These are phyloP conservation scores for Daldinia childiae DNA, from an alignment of 495 filamentous ascomycete genomes.

Conservation along the genomic window DNA sequence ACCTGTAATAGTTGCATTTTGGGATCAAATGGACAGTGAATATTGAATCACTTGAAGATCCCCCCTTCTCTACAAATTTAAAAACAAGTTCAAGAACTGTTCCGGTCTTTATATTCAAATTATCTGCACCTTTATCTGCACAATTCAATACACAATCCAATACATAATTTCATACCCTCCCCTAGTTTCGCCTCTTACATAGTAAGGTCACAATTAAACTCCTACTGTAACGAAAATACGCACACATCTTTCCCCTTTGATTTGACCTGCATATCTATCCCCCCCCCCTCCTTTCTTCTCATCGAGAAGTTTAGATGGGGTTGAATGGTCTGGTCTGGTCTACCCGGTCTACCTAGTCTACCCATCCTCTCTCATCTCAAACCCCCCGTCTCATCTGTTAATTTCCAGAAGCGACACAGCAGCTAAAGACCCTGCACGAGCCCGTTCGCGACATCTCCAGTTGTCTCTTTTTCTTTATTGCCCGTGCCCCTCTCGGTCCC, in stretches of 20 bases:
- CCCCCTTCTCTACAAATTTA: background rate
- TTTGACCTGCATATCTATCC: constrained; percentile 36
- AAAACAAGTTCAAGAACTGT: background rate
- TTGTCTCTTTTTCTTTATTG: constrained; percentile 11
- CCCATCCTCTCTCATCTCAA: constrained; percentile 6
- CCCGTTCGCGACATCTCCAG: constrained; percentile 21
- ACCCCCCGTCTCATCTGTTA: constrained; percentile 9
- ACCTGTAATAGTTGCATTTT: background rate
- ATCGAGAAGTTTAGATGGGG: constrained; percentile 21
- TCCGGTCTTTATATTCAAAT: background rate
- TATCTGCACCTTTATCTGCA: background rate
- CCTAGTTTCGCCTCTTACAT: constrained; percentile 2
- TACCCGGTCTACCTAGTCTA: constrained; percentile 21
- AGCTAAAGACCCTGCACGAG: constrained; percentile 34
- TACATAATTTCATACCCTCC: background rate
- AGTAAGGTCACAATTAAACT: constrained; percentile 5
- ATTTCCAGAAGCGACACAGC: constrained; percentile 37
- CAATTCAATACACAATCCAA: background rate
- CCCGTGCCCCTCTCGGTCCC: constrained; percentile 37
- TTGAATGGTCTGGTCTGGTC: constrained; percentile 28
- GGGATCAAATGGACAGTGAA: background rate
- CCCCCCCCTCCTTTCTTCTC: background rate
- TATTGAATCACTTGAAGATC: background rate
- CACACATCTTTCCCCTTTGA: constrained; percentile 34
- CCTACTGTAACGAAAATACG: constrained; percentile 27